Evolutionary conservation across 2,329 filamentous ascomycete species (phyloP).

Genomic region (Aspergillus melleus): DNA sequence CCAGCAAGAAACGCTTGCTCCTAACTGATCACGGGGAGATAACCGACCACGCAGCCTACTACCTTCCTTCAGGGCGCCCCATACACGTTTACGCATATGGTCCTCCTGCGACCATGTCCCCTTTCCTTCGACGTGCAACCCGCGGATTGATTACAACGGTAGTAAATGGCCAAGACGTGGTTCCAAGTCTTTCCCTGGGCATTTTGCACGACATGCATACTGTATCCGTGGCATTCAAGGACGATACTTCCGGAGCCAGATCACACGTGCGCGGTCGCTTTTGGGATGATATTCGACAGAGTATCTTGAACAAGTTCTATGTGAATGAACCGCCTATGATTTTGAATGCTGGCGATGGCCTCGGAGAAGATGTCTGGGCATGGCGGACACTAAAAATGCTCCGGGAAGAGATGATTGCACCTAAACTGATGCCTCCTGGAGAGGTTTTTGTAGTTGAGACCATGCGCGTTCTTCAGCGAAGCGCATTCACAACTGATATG

Average conservation of each 20-base stretch:
- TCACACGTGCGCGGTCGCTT: conserved; percentile 66
- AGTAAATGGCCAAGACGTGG: conserved; percentile 71
- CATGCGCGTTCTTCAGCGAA: conserved; percentile 64
- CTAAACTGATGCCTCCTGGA: conserved; percentile 72
- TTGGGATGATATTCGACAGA: conserved; percentile 64
- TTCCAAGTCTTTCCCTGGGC: conserved; percentile 72
- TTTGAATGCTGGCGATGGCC: conserved; percentile 47
- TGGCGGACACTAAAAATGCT: conserved; percentile 66
- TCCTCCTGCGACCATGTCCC: conserved; percentile 70
- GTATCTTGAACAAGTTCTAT: conserved; percentile 63
- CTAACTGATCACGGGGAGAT: conserved; percentile 29
- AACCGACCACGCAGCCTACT: conserved; percentile 35
- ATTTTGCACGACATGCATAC: conserved; percentile 74
- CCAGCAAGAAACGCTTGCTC: conserved; percentile 40
- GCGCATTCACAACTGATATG: conserved; percentile 57
- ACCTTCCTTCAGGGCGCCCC: conserved; percentile 65
- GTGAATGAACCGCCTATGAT: conserved; percentile 47
- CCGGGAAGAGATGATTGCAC: conserved; percentile 65
- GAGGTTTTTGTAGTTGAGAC: conserved; percentile 74
- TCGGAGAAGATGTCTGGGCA: conserved; percentile 69
- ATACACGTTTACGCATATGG: conserved; percentile 81
- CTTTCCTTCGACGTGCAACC: conserved; percentile 67
- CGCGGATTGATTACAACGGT: conserved; percentile 73
- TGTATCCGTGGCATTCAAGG: conserved; percentile 70
- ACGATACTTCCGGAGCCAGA: conserved; percentile 66